Conservation (phyloP, 208 protist species). For the Trypanosoma theileri region DNA sequence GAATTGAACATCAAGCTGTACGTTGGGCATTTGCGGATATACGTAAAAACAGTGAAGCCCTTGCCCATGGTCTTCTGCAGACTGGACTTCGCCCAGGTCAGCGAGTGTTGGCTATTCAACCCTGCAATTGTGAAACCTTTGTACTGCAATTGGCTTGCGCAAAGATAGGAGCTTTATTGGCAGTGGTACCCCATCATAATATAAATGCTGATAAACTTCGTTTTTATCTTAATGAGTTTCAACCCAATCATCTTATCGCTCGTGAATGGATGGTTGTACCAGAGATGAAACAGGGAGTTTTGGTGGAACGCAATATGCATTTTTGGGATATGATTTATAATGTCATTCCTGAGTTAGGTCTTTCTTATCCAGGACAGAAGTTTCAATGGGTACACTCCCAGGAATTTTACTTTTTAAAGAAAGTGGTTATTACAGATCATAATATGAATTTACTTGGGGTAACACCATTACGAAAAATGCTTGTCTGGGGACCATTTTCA, state of each 20-base stretch:
- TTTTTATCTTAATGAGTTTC: slow-evolving; percentile 92
- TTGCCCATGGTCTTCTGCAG: slow-evolving; percentile 88
- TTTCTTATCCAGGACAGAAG: slow-evolving; percentile 90
- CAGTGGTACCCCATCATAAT: slow-evolving; percentile 73
- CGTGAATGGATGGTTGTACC: slow-evolving; percentile 89
- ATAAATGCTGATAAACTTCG: slow-evolving; percentile 90
- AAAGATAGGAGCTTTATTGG: slow-evolving; percentile 85
- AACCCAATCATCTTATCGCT: slow-evolving; percentile 81
- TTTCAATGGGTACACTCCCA: slow-evolving; percentile 93
- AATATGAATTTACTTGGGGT: slow-evolving; percentile 91
- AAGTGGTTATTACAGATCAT: slow-evolving; percentile 91
- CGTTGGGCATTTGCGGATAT: slow-evolving; percentile 92
- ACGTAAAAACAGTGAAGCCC: slow-evolving; percentile 92
- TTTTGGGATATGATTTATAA: slow-evolving; percentile 93
- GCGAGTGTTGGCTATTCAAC: slow-evolving; percentile 85
- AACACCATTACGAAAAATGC: slow-evolving; percentile 88
- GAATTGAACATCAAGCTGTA: slow-evolving; percentile 92
- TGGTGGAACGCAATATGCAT: slow-evolving; percentile 91
- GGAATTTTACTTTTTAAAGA: slow-evolving; percentile 93
- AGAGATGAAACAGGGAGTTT: slow-evolving; percentile 78
- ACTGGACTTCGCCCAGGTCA: slow-evolving; percentile 86
- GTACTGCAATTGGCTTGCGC: slow-evolving; percentile 89
- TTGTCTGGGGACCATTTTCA: slow-evolving; percentile 90
- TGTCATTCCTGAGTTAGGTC: slow-evolving; percentile 90
- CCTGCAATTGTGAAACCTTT: slow-evolving; percentile 91